A percentile compares a stretch with the other conserved stretches of the same genome.
Conservation (phyloP, 805 yeast genomes). For the Starmerella scarabaei region DNA sequence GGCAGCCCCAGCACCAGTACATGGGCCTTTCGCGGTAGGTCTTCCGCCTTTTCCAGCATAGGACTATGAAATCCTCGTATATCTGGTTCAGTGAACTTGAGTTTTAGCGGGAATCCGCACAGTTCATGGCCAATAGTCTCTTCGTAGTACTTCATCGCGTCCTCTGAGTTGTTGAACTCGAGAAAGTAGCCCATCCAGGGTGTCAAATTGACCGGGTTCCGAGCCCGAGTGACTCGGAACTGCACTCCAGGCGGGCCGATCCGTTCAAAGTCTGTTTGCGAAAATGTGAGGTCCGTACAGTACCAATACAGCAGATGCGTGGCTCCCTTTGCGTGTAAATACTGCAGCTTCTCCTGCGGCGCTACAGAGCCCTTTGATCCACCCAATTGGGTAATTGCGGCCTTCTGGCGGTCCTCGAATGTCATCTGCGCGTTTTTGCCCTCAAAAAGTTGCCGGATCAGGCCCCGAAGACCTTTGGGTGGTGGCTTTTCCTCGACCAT, state of each 20-base stretch:
- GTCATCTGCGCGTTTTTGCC: background rate
- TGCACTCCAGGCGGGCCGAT: conserved; percentile 24
- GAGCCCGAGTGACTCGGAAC: conserved; percentile 36
- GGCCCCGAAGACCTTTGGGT: conserved; percentile 14
- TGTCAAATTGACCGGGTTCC: conserved; percentile 36
- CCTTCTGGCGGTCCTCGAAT: conserved; percentile 2
- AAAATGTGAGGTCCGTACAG: conserved; percentile 23
- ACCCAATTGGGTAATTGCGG: background rate
- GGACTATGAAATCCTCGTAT: conserved; percentile 21
- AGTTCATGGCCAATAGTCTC: conserved; percentile 39
- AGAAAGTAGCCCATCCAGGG: conserved; percentile 42
- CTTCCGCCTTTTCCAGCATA: conserved; percentile 19
- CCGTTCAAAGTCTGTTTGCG: conserved; percentile 26
- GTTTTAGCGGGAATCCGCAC: conserved; percentile 38
- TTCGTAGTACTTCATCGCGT: conserved; percentile 40
- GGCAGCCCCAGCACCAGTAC: conserved; percentile 27
- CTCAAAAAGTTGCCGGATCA: conserved; percentile 10
- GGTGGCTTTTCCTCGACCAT: conserved; percentile 15
- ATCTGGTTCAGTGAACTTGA: conserved; percentile 33
- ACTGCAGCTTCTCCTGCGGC: conserved; percentile 7
- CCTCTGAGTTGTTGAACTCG: conserved; percentile 35
- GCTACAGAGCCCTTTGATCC: background rate
- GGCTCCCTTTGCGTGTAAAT: conserved; percentile 17
- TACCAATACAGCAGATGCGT: conserved; percentile 27
- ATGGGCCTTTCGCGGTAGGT: conserved; percentile 20